Base-by-base conservation (phyloP, 768 basidiomycete genomes). In the Lentinula edodes region DNA sequence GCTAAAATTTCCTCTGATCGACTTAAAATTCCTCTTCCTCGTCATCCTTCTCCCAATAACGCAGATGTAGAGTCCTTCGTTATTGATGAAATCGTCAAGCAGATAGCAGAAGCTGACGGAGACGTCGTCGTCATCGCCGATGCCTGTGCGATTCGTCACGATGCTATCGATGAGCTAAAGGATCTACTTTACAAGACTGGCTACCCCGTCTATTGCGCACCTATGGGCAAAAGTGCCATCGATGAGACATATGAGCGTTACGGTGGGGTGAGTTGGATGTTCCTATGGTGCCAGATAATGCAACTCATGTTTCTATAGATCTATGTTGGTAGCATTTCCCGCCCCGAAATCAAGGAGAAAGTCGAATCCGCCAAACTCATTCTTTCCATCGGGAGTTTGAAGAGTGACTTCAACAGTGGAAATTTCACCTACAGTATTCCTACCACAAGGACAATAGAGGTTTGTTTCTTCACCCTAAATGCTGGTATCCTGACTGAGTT, bases 371-470 rank as follows among this genome's bases (percentile, higher is more conserved):
- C 91, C 4, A 89, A 87, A 65, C 76, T 95, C 46, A 85, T 92
- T 55, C 68, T 95, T 12, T 89, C 89, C 12, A 76, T 95, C 61
- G 91, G 91, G 4, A 73, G 76, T 0, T 75, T 91, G 54, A 84
- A 83, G 69, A 85, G 82, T 51, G 93, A 95, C 71, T 93, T 92
- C 78, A 95, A 95, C 72, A 91, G 90, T 1, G 93, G 92, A 36
- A 89, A 89, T 71, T 94, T 93, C 73, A 88, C 89, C 0, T 92
- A 90, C 67, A 83, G 81, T 54, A 86, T 89, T 51, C 84, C 87
- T 5, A 77, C 77, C 0, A 71, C 72, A 10, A 78, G 78, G 43
- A 85, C 83, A 13, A 76, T 92, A 63, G 91, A 91, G 78, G 89
- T 88, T 65, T 13, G 66, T 61, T 28, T 6, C 1, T n/a, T 16